phyloP scores from a whole-genome alignment of 129 eudicot genomes.

The Silybum marianum region DNA sequence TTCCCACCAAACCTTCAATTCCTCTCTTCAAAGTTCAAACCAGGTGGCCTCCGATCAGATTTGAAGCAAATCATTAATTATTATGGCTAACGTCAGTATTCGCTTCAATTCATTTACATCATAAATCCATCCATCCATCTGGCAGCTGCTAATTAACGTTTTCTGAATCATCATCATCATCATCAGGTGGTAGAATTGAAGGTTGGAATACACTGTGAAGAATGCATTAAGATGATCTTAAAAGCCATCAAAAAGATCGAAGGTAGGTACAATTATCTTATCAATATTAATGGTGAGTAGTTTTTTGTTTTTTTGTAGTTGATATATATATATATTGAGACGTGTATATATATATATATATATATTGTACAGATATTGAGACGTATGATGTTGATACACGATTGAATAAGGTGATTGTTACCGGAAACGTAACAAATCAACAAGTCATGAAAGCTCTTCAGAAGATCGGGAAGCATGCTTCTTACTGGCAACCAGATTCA shows the following conservation, averaged over 20 bases:
- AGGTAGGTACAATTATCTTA: constrained; percentile 44
- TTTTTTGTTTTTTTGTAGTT: neutral
- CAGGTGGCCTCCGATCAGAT: neutral
- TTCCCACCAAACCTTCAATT: constrained; percentile 18
- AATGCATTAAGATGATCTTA: constrained; percentile 91
- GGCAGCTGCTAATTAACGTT: constrained; percentile 6
- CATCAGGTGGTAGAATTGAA: constrained; percentile 85
- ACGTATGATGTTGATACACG: constrained; percentile 76
- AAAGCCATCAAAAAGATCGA: constrained; percentile 92
- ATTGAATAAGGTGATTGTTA: constrained; percentile 76
- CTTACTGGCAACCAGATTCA: constrained; percentile 57
- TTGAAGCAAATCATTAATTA: constrained; percentile 10
- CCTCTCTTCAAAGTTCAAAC: neutral
- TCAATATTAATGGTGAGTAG: neutral
- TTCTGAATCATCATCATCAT: neutral
- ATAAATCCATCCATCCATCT: neutral
- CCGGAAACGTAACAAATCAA: constrained; percentile 80
- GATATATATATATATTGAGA: neutral
- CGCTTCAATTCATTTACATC: neutral
- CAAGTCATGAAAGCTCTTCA: constrained; percentile 75
- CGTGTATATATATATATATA: too few relatives aligned
- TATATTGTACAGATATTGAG: constrained; percentile 65
- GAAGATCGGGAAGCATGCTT: constrained; percentile 87
- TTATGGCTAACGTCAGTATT: constrained; percentile 36
- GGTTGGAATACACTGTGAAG: constrained; percentile 93